phyloP scores from a whole-genome alignment of 768 basidiomycete species.

The Pleurotus tuoliensis region DNA sequence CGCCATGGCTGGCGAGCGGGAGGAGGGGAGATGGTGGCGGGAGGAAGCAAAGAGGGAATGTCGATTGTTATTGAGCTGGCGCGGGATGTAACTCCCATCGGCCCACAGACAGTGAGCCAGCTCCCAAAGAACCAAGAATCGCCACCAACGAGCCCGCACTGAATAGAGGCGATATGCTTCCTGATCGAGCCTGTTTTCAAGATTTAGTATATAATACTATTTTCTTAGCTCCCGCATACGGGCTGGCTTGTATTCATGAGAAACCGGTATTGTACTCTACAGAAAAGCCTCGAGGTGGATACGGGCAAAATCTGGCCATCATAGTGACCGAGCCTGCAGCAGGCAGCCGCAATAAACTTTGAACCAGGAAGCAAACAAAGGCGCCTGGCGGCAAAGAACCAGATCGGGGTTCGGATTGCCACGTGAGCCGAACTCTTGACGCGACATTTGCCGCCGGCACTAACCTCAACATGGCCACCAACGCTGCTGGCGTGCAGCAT shows the following conservation, averaged over 20 bases:
- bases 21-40: slow-evolving; percentile 19
- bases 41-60: slow-evolving; percentile 26
- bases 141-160: slow-evolving; percentile 3
- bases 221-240: too few species aligned
- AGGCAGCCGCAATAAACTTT: neutral
- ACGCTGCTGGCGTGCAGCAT: slow-evolving; percentile 14
- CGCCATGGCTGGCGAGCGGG: slow-evolving; percentile 15
- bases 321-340: neutral
- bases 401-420: neutral
- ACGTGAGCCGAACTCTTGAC: slow-evolving; percentile 14
- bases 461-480: neutral
- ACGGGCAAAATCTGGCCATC: neutral
- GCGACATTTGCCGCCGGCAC: slow-evolving; percentile 10
- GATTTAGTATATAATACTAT: too few species aligned
- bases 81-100: slow-evolving; percentile 20
- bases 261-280: too few species aligned
- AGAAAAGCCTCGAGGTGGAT: slow-evolving; percentile 5
- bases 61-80: slow-evolving; percentile 19
- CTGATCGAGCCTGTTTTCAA: neutral
- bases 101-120: slow-evolving; percentile 5
- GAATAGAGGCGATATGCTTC: neutral
- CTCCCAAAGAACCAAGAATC: slow-evolving; percentile 5
- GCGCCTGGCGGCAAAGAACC: neutral
- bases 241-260: too few species aligned
- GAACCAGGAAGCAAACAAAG: slow-evolving; percentile 7